Base-by-base conservation (phyloP, 225 moss, liverwort and hornwort genomes). In the Climacium dendroides region DNA sequence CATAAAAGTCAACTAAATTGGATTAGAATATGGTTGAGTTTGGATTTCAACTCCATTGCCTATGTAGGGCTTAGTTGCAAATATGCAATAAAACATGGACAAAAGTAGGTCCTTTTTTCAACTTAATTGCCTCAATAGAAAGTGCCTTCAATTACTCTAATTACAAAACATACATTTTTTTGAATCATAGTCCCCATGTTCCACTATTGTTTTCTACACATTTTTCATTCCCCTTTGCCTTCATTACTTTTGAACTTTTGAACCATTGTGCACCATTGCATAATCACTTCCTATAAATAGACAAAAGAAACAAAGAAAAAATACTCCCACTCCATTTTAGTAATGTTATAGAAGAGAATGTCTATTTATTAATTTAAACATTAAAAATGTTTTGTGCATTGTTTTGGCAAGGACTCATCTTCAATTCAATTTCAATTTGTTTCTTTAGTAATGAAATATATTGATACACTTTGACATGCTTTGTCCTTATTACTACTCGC, bases 21-120 rank as follows among this genome's bases (percentile, higher is more conserved):
- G 5, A 26, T 43, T 15, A 5, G 26, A 3, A 2, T 25, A 70
- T 9, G 3, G 0, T 41, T 71, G 5, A 71, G 6, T 71, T 71
- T 43, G 5, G 10, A 43, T 70, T 71, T 69, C 39, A 69, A 67
- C 7, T 39, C 23, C 7, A n/a, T 67, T 39, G 24, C 23, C 13
- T 13, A 13, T 24, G 12, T 3, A 1, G 2, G 1, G 0, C 3
- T 39, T 13, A 0, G 2, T 69, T 39, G 14, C 69, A 24, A 24
- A 69, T 39, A 69, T 7, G 23, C 13, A 39, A 23, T 37, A 69
- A 13, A 37, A 6, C 7, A 69, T 37, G 4, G 13, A 37, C 6
- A 67, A 39, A 39, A 24, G 3, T 1, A 1, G 14, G 1, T 4
- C 37, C 6, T 8, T 13, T 69, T 70, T 41, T 25, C 26, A 71